phyloP scores from a whole-genome alignment of 2,329 filamentous ascomycete genomes.

The Penicillium sp. region DNA sequence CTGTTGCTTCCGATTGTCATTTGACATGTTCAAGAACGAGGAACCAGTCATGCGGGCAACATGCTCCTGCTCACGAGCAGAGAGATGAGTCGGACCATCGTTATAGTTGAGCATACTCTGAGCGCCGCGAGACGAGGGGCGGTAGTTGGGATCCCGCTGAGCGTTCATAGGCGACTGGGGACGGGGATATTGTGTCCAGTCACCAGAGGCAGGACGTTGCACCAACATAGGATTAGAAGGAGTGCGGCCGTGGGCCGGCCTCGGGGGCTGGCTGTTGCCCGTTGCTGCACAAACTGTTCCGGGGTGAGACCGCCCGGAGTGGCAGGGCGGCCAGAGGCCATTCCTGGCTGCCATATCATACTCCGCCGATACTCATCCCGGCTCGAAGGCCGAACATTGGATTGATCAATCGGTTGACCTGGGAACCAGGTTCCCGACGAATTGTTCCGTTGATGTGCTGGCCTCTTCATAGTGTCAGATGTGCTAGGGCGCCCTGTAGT shows the following conservation, averaged over 20 bases:
- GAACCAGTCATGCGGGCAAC: constrained; percentile 77
- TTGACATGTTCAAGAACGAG: constrained; percentile 66
- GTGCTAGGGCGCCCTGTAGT: constrained; percentile 54
- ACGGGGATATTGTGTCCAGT: constrained; percentile 37
- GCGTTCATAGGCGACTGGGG: constrained; percentile 34
- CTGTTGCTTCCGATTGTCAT: constrained; percentile 50
- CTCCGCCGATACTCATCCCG: constrained; percentile 58
- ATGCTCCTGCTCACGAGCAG: constrained; percentile 82
- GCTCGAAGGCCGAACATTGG: constrained; percentile 40
- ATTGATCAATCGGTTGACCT: constrained; percentile 28
- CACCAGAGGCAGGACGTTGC: constrained; percentile 36
- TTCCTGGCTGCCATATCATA: constrained; percentile 75
- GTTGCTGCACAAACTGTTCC: constrained; percentile 80
- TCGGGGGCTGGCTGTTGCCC: constrained; percentile 58
- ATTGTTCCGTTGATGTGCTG: constrained; percentile 32
- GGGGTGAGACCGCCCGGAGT: constrained; percentile 61
- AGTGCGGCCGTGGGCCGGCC: constrained; percentile 59
- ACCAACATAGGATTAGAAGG: constrained; percentile 49
- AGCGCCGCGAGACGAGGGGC: constrained; percentile 56
- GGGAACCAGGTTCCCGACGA: constrained; percentile 32
- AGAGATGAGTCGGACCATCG: constrained; percentile 61
- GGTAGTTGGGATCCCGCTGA: constrained; percentile 24
- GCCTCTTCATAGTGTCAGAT: constrained; percentile 49
- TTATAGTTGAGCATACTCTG: constrained; percentile 49
- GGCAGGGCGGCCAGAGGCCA: constrained; percentile 47